These are phyloP conservation scores for Fusarium sp. DNA, from an alignment of 2,329 filamentous ascomycete species.

Conservation along the genomic window DNA sequence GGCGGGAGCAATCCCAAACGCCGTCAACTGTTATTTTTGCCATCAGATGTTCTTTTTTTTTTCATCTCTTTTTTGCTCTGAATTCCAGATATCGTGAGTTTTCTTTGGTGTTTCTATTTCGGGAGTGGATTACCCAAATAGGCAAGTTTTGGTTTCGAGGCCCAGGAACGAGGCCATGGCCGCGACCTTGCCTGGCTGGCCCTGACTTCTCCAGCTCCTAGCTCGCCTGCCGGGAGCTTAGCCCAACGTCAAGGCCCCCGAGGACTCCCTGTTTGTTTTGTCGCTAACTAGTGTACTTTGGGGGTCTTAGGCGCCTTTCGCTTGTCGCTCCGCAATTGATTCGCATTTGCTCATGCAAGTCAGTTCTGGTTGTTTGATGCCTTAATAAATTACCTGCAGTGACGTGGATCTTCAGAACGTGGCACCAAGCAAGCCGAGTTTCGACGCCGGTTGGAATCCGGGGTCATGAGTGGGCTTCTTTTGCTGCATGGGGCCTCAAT, in stretches of 20 bases:
- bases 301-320: not conserved
- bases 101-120: not conserved
- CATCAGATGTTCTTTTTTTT: not conserved
- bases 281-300: not conserved
- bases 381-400: not conserved
- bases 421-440: conserved; percentile 1
- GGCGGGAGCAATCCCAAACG: conserved; percentile 40
- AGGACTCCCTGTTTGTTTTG: not conserved
- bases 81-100: not conserved
- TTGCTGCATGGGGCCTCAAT: conserved; percentile 6
- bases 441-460: conserved; percentile 4
- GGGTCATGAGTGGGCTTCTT: not conserved
- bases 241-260: not conserved
- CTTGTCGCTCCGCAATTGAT: not conserved
- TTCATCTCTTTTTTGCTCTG: not conserved
- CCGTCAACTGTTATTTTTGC: conserved; percentile 25
- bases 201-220: not conserved
- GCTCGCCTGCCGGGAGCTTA: not conserved
- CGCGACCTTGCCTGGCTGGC: not conserved
- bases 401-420: conserved; percentile 5
- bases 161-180: not conserved
- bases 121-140: not conserved
- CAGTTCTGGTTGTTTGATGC: not conserved
- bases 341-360: not conserved
- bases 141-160: not conserved